These are phyloP conservation scores for Lodderomyces pseudojiufengensis DNA, from an alignment of 1,139 yeast genomes.

Conservation along the genomic window DNA sequence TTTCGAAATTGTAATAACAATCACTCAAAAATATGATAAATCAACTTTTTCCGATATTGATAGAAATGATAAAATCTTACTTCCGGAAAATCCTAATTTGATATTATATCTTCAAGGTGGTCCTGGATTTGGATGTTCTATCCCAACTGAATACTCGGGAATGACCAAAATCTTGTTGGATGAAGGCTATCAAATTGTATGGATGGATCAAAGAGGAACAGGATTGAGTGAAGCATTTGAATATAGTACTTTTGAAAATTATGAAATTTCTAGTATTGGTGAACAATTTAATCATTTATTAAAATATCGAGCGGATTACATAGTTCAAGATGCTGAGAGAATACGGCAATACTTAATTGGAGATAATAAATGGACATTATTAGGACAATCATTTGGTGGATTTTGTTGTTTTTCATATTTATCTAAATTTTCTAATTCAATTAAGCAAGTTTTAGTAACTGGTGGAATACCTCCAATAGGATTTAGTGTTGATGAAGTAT, in stretches of 20 bases:
- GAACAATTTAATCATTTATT: constrained; percentile 35
- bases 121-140: constrained; percentile 50
- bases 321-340: constrained; percentile 47
- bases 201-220: constrained; percentile 58
- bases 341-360: constrained; percentile 38
- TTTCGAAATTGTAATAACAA: constrained; percentile 31
- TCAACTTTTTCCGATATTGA: constrained; percentile 1
- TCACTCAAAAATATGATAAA: constrained; percentile 28
- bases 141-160: constrained; percentile 34
- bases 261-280: constrained; percentile 15
- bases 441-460: constrained; percentile 43
- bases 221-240: constrained; percentile 50
- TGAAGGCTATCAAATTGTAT: constrained; percentile 45
- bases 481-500: constrained; percentile 44
- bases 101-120: constrained; percentile 55
- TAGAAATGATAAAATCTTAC: constrained; percentile 10
- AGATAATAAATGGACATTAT: constrained; percentile 42
- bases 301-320: constrained; percentile 50
- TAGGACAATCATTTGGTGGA: constrained; percentile 61
- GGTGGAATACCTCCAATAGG: constrained; percentile 59
- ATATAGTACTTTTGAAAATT: constrained; percentile 20
- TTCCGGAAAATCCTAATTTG: constrained; percentile 30
- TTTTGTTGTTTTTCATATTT: constrained; percentile 49
- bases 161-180: constrained; percentile 37
- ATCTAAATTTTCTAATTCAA: constrained; percentile 38